Conservation (phyloP, 208 protist species). For the Trypanosoma boissoni region DNA sequence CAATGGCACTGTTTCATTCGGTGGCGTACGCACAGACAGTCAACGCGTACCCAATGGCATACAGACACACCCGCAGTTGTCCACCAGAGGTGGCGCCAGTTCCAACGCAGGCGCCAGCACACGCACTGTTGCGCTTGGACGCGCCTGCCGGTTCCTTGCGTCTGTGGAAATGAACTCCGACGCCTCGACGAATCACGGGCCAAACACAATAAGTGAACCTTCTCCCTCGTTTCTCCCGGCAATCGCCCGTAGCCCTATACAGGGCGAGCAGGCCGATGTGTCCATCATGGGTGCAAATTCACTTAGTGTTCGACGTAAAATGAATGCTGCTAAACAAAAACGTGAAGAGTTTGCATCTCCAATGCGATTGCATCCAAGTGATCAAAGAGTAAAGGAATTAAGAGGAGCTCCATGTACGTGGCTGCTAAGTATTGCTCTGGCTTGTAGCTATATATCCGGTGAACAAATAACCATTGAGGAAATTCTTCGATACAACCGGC, state of each 20-base stretch:
- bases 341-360: slow-evolving; percentile 56
- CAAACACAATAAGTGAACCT: slow-evolving; percentile 29
- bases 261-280: background rate
- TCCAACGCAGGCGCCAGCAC: no score
- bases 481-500: slow-evolving; percentile 75
- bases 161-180: slow-evolving; percentile 1
- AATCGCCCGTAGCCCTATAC: background rate
- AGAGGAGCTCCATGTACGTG: slow-evolving; percentile 71
- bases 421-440: slow-evolving; percentile 73
- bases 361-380: slow-evolving; percentile 41
- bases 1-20: background rate
- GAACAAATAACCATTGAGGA: slow-evolving; percentile 73
- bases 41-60: background rate
- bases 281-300: background rate
- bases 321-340: slow-evolving; percentile 29
- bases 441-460: slow-evolving; percentile 71
- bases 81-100: no score
- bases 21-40: background rate
- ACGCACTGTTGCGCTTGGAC: no score
- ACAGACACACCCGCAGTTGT: background rate
- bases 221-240: slow-evolving; percentile 2
- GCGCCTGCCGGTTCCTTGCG: background rate
- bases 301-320: slow-evolving; percentile 28
- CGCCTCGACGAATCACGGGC: slow-evolving; percentile 26
- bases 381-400: slow-evolving; percentile 31